Evolutionary conservation across 495 filamentous ascomycete species (phyloP).

Genomic region (Xylaria scruposa): DNA sequence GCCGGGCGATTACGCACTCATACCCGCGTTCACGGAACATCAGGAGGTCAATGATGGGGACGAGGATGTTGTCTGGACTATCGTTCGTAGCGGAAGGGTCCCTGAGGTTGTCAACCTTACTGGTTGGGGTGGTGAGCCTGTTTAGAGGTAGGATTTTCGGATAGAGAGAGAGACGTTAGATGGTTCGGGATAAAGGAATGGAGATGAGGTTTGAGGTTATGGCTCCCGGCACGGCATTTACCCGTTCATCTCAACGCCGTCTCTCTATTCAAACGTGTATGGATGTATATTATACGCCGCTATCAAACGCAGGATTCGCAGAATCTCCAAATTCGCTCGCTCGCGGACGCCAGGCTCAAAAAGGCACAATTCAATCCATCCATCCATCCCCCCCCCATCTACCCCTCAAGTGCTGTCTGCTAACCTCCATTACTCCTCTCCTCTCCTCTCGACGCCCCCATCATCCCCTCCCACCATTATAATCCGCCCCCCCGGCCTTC

Average conservation of each 20-base stretch:
- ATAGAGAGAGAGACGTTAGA: too few species aligned
- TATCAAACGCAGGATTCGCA: conserved; percentile 9
- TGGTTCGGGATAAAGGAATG: not conserved
- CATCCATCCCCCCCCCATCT: too few species aligned
- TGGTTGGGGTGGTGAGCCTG: conserved; percentile 51
- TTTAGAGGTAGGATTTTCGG: too few species aligned
- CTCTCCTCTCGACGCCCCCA: not conserved
- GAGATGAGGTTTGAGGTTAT: not conserved
- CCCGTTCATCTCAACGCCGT: conserved; percentile 16
- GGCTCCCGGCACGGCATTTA: not conserved
- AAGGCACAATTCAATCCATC: not conserved
- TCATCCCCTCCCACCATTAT: conserved; percentile 63
- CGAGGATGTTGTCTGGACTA: conserved; percentile 61
- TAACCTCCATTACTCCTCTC: not conserved
- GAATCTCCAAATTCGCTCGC: conserved; percentile 11
- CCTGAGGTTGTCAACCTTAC: conserved; percentile 59
- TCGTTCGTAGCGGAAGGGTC: conserved; percentile 56
- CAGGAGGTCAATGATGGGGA: conserved; percentile 64
- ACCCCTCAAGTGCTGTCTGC: too few species aligned
- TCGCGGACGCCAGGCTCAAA: conserved; percentile 14
- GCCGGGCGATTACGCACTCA: conserved; percentile 61
- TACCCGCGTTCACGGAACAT: conserved; percentile 62
- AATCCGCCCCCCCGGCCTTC: conserved; percentile 65
- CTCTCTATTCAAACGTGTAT: conserved; percentile 31
- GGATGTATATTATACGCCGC: conserved; percentile 11